Evolutionary conservation across 208 protist genomes (phyloP), one percentile per base, ranked within the genome.

Genomic region (Crithidia acanthocephali): DNA sequence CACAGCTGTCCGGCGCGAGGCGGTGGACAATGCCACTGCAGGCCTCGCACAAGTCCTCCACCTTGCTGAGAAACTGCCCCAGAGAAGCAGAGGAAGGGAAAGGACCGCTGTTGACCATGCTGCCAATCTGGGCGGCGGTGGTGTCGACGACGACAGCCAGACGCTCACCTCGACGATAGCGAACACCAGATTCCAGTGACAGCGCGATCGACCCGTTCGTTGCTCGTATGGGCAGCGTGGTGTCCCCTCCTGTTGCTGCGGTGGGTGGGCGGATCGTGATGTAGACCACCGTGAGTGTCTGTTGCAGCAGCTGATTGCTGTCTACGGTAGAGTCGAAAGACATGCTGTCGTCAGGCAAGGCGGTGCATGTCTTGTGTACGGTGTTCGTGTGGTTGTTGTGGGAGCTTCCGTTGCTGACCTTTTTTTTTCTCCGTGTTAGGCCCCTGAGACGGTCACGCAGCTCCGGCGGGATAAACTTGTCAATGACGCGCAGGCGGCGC

Each of bases 1-100:
- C 23, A 22, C 68, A 68, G 30, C 40, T n/a, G 59, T 80, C 74
- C 0, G 74, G 74, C 25, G 18, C 51, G 15, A 75, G 40, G 45
- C 62, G 62, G 45, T 57, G 68, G 10, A 69, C 28, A 0, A 47
- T 65, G 42, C 74, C 74, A 55, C 59, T 58, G 60, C 62, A 42
- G 23, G 23, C 23, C 50, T 42, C 25, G n/a, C 35, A 30, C 2
- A 75, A 48, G 5, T 75, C 52, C 3, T 75, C 30, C 44, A 80
- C 44, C 22, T 57, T 45, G n/a, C 5, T 40, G 25, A 47, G 27
- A 40, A 74, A 80, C 4, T 47, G 48, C 0, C 4, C 35, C 15
- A 80, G 74, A 7, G 33, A 42, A 20, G 44, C 68, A 9, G 67
- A 45, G 11, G 67, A 56, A 28, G 56, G 25, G 45, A 74, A 70